A percentile compares a stretch with the other conserved stretches of the same genome.
phyloP scores from a whole-genome alignment of 2,329 filamentous ascomycete species.

The Fonsecaea erecta region DNA sequence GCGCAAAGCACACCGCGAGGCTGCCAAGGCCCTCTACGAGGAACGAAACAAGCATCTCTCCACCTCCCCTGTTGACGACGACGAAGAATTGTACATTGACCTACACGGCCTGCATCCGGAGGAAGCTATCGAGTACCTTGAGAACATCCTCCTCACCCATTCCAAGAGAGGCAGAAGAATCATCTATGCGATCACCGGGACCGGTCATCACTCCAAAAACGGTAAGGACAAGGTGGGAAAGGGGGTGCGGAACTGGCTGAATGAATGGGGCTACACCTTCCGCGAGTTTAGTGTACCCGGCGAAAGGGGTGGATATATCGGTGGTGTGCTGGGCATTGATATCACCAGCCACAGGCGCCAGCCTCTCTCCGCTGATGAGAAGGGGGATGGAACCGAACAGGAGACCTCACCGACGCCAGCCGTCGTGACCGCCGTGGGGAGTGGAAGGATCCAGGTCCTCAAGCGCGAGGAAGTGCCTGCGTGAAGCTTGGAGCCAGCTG shows the following conservation, averaged over 20 bases:
- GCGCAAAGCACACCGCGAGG: slow-evolving; percentile 94
- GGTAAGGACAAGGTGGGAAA: slow-evolving; percentile 99
- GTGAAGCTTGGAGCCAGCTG: slow-evolving; percentile 10
- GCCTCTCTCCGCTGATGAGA: slow-evolving; percentile 39
- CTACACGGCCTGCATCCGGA: slow-evolving; percentile 98
- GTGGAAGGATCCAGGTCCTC: slow-evolving; percentile 52
- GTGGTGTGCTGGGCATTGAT: slow-evolving; percentile 68
- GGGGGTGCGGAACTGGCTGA: slow-evolving; percentile 85
- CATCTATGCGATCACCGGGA: slow-evolving; percentile 95
- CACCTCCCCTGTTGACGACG: slow-evolving; percentile 47
- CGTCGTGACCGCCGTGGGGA: slow-evolving; percentile 38
- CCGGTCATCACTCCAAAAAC: slow-evolving; percentile 96
- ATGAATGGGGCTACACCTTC: slow-evolving; percentile 94
- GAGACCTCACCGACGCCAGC: slow-evolving; percentile 38
- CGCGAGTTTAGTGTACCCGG: slow-evolving; percentile 95
- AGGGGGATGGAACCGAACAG: slow-evolving; percentile 35
- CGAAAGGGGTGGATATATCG: slow-evolving; percentile 79
- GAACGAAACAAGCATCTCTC: slow-evolving; percentile 77
- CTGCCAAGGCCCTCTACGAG: slow-evolving; percentile 88
- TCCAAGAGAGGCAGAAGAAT: slow-evolving; percentile 69
- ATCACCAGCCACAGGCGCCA: slow-evolving; percentile 62
- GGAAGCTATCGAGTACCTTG: slow-evolving; percentile 92
- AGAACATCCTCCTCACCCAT: slow-evolving; percentile 84
- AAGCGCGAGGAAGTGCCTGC: slow-evolving; percentile 49
- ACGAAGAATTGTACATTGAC: slow-evolving; percentile 86